Conservation (phyloP, 2,329 filamentous ascomycete species). For the Arthroderma sp. region DNA sequence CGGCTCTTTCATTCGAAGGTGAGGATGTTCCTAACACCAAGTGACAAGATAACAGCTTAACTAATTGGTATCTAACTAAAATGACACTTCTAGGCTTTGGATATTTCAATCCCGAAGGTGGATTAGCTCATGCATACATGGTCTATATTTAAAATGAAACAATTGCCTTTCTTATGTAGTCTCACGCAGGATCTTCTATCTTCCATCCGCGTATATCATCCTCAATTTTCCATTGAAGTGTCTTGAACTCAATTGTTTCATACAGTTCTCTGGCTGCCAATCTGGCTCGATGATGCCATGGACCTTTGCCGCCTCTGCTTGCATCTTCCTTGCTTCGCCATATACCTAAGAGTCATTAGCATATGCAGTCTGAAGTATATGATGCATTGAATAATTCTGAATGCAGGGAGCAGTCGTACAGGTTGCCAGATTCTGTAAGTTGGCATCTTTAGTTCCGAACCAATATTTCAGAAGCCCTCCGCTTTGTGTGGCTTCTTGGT, state of each 20-base stretch:
- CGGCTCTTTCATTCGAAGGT: too few relatives aligned
- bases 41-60: too few relatives aligned
- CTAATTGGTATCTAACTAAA: too few relatives aligned
- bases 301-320: constrained; percentile 46
- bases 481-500: constrained; percentile 63
- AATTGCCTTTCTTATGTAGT: too few relatives aligned
- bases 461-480: constrained; percentile 88
- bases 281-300: constrained; percentile 44
- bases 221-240: constrained; percentile 49
- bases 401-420: constrained; percentile 35
- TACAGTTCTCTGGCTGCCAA: constrained; percentile 36
- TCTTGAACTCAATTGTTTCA: constrained; percentile 56
- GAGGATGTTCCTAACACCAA: too few relatives aligned
- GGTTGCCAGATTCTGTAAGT: constrained; percentile 69
- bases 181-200: constrained; percentile 31
- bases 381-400: background rate
- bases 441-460: constrained; percentile 62
- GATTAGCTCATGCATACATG: too few relatives aligned
- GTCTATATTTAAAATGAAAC: too few relatives aligned
- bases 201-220: constrained; percentile 54
- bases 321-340: constrained; percentile 47
- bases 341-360: constrained; percentile 46
- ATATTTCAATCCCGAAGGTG: too few relatives aligned
- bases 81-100: too few relatives aligned
- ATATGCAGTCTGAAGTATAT: background rate